Conservation (phyloP, 2,329 filamentous ascomycete species). For the Gremmenia infestans region DNA sequence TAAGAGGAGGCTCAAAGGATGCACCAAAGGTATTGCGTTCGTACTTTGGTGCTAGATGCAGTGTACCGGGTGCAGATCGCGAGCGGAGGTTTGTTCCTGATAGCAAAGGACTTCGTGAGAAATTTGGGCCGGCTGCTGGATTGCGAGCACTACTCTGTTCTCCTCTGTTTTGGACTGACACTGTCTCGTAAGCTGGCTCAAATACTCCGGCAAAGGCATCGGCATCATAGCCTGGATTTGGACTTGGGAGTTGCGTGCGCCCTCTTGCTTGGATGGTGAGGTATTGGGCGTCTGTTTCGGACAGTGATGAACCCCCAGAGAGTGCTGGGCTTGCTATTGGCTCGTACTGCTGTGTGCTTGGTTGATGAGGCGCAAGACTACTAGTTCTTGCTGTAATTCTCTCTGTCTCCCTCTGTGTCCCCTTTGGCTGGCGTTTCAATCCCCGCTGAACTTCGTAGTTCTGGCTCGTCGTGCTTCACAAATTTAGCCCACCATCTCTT, state of each 20-base stretch:
- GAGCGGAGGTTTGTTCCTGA: no score
- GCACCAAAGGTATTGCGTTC: no score
- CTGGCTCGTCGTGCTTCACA: not conserved
- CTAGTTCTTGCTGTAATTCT: not conserved
- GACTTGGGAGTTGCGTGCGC: not conserved
- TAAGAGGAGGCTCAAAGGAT: no score
- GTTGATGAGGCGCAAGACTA: not conserved
- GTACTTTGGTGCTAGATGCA: no score
- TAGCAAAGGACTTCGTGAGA: no score
- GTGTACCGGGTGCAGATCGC: no score
- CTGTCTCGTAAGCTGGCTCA: not conserved
- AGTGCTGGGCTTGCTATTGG: not conserved
- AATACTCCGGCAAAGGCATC: not conserved
- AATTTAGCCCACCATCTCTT: not conserved
- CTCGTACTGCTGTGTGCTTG: not conserved
- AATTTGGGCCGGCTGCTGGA: no score
- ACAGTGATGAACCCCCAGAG: not conserved
- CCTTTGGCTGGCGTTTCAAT: not conserved
- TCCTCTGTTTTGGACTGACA: no score
- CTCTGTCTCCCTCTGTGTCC: not conserved
- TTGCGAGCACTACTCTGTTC: no score
- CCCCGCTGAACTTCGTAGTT: not conserved
- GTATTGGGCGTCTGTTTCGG: not conserved
- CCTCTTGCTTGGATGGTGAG: not conserved
- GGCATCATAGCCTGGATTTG: not conserved